Conservation (phyloP, 2,329 filamentous ascomycete species). For the Rosellinia necatrix region DNA sequence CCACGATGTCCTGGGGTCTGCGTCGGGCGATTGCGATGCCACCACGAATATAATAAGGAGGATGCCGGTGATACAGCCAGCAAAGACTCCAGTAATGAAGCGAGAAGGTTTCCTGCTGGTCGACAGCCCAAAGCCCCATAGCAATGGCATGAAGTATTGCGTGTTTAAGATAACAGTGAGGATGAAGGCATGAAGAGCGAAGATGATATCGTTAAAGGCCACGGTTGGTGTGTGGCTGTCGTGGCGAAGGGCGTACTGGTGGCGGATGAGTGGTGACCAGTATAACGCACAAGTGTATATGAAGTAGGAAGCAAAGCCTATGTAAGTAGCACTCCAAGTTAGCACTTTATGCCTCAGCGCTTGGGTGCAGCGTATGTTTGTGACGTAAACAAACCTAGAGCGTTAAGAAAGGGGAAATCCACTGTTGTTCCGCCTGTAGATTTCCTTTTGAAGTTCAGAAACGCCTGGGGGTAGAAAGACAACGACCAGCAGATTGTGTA, state of each 20-base stretch:
- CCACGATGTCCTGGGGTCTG: conserved; percentile 55
- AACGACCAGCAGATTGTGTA: conserved; percentile 80
- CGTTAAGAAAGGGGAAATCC: conserved; percentile 82
- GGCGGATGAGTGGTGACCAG: conserved; percentile 75
- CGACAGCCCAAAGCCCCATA: conserved; percentile 75
- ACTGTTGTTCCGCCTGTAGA: conserved; percentile 84
- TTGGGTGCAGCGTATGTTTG: not conserved
- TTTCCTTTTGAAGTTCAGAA: conserved; percentile 76
- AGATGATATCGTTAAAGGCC: conserved; percentile 85
- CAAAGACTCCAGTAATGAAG: conserved; percentile 70
- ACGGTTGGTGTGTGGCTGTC: conserved; percentile 79
- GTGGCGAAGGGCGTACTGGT: conserved; percentile 84
- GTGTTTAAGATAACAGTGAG: conserved; percentile 74
- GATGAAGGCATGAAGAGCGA: conserved; percentile 79
- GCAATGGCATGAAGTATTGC: conserved; percentile 70
- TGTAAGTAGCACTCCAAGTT: not conserved
- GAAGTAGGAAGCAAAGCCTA: conserved; percentile 76
- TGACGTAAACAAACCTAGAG: conserved; percentile 55
- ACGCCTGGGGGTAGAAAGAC: conserved; percentile 90
- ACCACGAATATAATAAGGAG: conserved; percentile 54
- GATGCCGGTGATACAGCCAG: conserved; percentile 66
- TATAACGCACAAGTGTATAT: conserved; percentile 76
- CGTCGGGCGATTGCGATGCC: conserved; percentile 39
- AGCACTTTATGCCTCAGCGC: not conserved
- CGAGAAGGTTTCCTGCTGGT: conserved; percentile 61